These are phyloP conservation scores for Citrus medica DNA, from an alignment of 345 rosid species.

Conservation along the genomic window DNA sequence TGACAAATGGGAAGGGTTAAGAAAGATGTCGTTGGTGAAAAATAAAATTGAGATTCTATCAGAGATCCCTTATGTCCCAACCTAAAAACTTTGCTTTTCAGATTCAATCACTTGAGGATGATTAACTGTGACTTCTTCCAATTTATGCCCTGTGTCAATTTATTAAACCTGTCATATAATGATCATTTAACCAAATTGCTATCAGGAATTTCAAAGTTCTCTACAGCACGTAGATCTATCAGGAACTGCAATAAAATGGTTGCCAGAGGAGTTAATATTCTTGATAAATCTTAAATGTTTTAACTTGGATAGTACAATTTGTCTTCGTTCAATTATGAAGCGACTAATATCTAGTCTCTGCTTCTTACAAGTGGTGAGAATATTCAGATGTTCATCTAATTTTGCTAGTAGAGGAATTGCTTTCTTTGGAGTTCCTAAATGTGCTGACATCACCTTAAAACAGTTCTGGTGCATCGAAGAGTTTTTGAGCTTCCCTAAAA, in stretches of 20 bases:
- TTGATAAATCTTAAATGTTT: not conserved
- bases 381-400: not conserved
- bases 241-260: not conserved
- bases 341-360: not conserved
- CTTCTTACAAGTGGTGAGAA: not conserved
- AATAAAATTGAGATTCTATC: too few relatives aligned
- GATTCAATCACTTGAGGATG: too few relatives aligned
- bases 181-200: not conserved
- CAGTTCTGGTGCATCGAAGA: not conserved
- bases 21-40: too few relatives aligned
- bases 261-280: not conserved
- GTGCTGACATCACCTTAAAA: not conserved
- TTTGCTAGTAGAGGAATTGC: not conserved
- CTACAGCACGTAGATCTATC: constrained; percentile 8
- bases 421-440: not conserved
- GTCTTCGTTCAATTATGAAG: not conserved
- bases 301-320: not conserved
- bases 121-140: too few relatives aligned
- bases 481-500: not conserved
- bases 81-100: too few relatives aligned
- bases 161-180: not conserved
- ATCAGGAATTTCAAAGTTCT: not conserved
- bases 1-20: too few relatives aligned
- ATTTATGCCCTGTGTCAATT: too few relatives aligned
- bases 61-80: too few relatives aligned